Evolutionary conservation across 2,329 filamentous ascomycete species (phyloP).

Genomic region (Monosporascus ibericus): DNA sequence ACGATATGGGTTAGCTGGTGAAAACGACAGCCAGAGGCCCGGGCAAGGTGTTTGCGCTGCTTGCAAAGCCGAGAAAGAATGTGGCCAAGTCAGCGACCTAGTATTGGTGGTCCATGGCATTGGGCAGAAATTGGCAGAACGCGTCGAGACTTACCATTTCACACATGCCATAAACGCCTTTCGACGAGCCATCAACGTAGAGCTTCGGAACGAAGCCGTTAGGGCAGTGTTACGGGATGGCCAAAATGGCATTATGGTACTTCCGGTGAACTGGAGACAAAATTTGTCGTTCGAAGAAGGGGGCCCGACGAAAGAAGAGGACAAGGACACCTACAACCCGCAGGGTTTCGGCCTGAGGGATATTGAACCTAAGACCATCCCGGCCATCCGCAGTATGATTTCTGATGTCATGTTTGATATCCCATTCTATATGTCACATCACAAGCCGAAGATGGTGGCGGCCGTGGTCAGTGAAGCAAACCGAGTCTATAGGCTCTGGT

Average conservation of each 20-base stretch:
- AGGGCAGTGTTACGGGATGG: constrained; percentile 66
- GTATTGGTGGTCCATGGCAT: constrained; percentile 92
- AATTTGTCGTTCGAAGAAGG: constrained; percentile 83
- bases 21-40: constrained; percentile 17
- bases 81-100: constrained; percentile 73
- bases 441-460: constrained; percentile 90
- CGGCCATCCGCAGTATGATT: constrained; percentile 87
- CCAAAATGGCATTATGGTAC: constrained; percentile 87
- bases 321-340: constrained; percentile 46
- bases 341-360: constrained; percentile 67
- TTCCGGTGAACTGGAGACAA: constrained; percentile 92
- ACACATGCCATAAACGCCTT: constrained; percentile 94
- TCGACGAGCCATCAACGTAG: constrained; percentile 76
- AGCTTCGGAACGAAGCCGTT: constrained; percentile 69
- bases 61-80: constrained; percentile 57
- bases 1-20: constrained; percentile 20
- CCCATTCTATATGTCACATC: constrained; percentile 93
- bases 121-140: constrained; percentile 89
- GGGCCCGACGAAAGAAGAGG: constrained; percentile 51
- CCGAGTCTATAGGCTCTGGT: constrained; percentile 93
- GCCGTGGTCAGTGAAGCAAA: constrained; percentile 89
- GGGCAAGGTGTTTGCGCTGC: constrained; percentile 39
- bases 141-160: constrained; percentile 94
- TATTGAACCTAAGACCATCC: constrained; percentile 86
- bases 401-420: constrained; percentile 98